Base-by-base conservation (phyloP, 495 filamentous ascomycete genomes). In the Pseudevernia furfuracea region DNA sequence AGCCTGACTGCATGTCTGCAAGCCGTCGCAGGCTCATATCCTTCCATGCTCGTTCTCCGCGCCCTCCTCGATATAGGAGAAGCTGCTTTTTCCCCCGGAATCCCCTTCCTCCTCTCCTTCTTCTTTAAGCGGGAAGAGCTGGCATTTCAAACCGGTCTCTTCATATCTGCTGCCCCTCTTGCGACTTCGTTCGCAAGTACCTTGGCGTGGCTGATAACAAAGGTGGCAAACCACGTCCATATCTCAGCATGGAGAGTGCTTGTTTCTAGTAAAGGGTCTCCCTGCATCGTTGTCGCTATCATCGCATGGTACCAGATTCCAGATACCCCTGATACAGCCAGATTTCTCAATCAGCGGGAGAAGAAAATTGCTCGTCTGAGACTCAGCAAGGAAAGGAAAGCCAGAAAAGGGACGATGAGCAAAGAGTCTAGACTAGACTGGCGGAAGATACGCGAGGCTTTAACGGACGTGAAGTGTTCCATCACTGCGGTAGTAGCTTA, bases 1-100 rank as follows among this genome's bases (percentile, higher is more conserved):
- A 88, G 88, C 17, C 71, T 87, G 32, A 74, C 83, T 14, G 89
- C 89, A 7, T 88, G 85, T 19, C 76, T 91, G 28, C 89, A 93
- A 74, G 81, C 87, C 21, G 68, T 90, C 6, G 78, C 81, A 1
- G 82, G 83, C 21, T 81, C 78, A 7, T 87, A 81, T 60, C 64
- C 67, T 38, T 70, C 66, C 0, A 68, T 82, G 30, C 68, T 80
- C 10, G 44, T 79, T 58, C 70, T 83, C 2, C 76, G 81, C 15
- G 72, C 77, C 28, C 62, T 82, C 9, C 82, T 87, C 11, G 84
- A 84, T 10, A 76, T 85, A 56, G 74, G 80, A 12, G 84, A 87
- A 73, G 84, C 84, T 0, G 84, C 82, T 1, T 87, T 86, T 14
- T 60, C 58, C 67, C 79, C 80, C 0, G 84, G 84, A 32, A 79